A percentile compares a stretch with the other conserved stretches of the same genome.
Evolutionary conservation across 805 yeast genomes (phyloP).

Genomic region (Candida schatavii): DNA sequence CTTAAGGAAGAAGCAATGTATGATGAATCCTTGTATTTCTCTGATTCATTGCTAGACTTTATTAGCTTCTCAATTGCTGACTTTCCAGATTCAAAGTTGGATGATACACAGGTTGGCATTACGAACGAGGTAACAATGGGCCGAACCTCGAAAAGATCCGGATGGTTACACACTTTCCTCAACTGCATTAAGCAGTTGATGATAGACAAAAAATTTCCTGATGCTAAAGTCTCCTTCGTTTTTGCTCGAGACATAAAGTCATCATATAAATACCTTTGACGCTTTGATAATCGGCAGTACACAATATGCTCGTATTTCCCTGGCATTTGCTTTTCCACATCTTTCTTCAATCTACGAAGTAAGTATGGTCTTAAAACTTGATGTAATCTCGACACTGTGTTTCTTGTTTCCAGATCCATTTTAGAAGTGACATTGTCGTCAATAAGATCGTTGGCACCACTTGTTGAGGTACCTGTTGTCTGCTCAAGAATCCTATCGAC

Average conservation of each 20-base stretch:
- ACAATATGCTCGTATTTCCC: slow-evolving; percentile 94
- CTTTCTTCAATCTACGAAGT: slow-evolving; percentile 86
- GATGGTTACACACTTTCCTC: slow-evolving; percentile 94
- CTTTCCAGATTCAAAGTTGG: slow-evolving; percentile 44
- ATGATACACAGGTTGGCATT: slow-evolving; percentile 59
- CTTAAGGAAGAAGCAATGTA: slow-evolving; percentile 40
- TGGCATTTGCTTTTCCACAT: slow-evolving; percentile 99
- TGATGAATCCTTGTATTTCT: slow-evolving; percentile 6
- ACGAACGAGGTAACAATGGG: slow-evolving; percentile 92
- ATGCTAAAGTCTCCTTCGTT: slow-evolving; percentile 87
- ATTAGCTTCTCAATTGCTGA: slow-evolving; percentile 25
- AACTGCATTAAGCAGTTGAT: slow-evolving; percentile 97
- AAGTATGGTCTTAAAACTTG: slow-evolving; percentile 92
- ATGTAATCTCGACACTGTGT: slow-evolving; percentile 85
- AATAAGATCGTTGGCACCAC: slow-evolving; percentile 35
- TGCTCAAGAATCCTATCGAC: slow-evolving; percentile 89
- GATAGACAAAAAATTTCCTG: slow-evolving; percentile 92
- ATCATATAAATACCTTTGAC: slow-evolving; percentile 89
- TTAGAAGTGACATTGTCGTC: slow-evolving; percentile 34
- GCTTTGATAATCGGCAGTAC: slow-evolving; percentile 85
- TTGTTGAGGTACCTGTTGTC: slow-evolving; percentile 42
- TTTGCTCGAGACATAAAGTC: slow-evolving; percentile 97
- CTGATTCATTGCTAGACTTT: slow-evolving; percentile 14
- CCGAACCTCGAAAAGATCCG: slow-evolving; percentile 92
- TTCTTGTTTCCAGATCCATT: slow-evolving; percentile 73